Conservation (phyloP, 495 filamentous ascomycete genomes). For the Parachaetomium inaequale region DNA sequence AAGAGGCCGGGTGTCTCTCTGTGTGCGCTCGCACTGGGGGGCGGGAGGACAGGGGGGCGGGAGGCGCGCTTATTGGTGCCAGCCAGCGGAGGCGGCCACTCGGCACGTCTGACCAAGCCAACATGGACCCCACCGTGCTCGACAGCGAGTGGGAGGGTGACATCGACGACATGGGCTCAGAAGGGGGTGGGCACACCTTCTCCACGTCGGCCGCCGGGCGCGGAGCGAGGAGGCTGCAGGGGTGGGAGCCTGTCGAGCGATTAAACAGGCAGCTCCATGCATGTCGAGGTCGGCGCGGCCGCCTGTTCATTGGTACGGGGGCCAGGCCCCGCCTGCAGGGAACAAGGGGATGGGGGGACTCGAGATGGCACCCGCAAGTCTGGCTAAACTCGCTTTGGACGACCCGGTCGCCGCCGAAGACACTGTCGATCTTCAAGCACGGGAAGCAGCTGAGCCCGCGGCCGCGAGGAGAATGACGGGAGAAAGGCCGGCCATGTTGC, state of each 20-base stretch:
- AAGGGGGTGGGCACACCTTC: conserved; percentile 23
- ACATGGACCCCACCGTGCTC: conserved; percentile 32
- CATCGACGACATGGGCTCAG: conserved; percentile 28
- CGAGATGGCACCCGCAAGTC: conserved; percentile 15
- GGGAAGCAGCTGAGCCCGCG: not conserved
- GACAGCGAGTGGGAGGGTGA: conserved; percentile 20
- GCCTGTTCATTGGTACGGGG: conserved; percentile 32
- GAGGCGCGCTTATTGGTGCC: conserved; percentile 45
- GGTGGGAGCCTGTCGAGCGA: conserved; percentile 33
- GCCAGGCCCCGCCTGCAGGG: conserved; percentile 25
- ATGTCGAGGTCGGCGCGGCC: conserved; percentile 25
- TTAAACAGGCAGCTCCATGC: conserved; percentile 37
- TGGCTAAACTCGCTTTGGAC: conserved; percentile 26
- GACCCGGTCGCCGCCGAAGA: conserved; percentile 17
- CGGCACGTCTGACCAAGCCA: conserved; percentile 37
- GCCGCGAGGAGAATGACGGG: conserved; percentile 1
- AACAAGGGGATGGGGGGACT: conserved; percentile 17
- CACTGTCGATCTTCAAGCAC: conserved; percentile 19
- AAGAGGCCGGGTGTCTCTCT: conserved; percentile 24
- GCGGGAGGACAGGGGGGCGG: conserved; percentile 17
- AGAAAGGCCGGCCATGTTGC: not conserved
- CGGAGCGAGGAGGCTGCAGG: conserved; percentile 34
- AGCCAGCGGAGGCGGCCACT: conserved; percentile 35
- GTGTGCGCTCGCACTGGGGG: conserved; percentile 25
- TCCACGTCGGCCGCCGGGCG: conserved; percentile 29